phyloP scores from a whole-genome alignment of 768 basidiomycete genomes.

The Mycena rosella region DNA sequence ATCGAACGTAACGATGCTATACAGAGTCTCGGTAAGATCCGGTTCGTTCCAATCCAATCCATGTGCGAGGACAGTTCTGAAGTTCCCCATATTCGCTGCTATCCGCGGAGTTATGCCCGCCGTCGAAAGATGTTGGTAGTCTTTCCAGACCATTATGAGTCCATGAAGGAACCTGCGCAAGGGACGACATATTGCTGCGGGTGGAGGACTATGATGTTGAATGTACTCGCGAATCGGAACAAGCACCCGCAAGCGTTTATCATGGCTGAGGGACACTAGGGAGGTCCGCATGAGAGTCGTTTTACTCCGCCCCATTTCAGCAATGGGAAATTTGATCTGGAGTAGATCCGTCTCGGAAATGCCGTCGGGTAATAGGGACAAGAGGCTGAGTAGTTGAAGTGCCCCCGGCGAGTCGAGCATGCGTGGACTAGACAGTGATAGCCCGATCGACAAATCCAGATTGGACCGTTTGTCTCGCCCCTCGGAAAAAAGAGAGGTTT shows the following conservation, averaged over 20 bases:
- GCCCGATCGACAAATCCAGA: slow-evolving; percentile 20
- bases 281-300: slow-evolving; percentile 24
- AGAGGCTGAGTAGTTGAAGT: slow-evolving; percentile 8
- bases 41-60: slow-evolving; percentile 23
- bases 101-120: slow-evolving; percentile 12
- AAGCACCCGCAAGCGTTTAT: slow-evolving; percentile 13
- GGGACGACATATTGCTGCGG: slow-evolving; percentile 19
- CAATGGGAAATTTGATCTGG: slow-evolving; percentile 6
- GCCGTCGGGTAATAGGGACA: slow-evolving; percentile 29
- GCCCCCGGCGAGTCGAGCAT: slow-evolving; percentile 14
- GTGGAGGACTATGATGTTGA: neutral
- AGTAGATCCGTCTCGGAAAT: slow-evolving; percentile 21
- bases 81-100: slow-evolving; percentile 22
- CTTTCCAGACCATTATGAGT: slow-evolving; percentile 24
- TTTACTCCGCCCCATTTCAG: slow-evolving; percentile 5
- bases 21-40: slow-evolving; percentile 20
- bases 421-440: slow-evolving; percentile 28
- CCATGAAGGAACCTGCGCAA: slow-evolving; percentile 20
- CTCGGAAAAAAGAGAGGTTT: slow-evolving; percentile 23
- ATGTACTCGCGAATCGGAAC: slow-evolving; percentile 27
- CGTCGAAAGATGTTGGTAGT: slow-evolving; percentile 28
- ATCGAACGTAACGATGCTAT: slow-evolving; percentile 22
- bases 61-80: slow-evolving; percentile 10
- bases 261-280: slow-evolving; percentile 8
- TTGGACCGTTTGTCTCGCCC: slow-evolving; percentile 27